Percentiles rank a stretch among this genome's conserved stretches.
Conservation (phyloP, 2,329 filamentous ascomycete species). For the Tolypocladium inflatum region DNA sequence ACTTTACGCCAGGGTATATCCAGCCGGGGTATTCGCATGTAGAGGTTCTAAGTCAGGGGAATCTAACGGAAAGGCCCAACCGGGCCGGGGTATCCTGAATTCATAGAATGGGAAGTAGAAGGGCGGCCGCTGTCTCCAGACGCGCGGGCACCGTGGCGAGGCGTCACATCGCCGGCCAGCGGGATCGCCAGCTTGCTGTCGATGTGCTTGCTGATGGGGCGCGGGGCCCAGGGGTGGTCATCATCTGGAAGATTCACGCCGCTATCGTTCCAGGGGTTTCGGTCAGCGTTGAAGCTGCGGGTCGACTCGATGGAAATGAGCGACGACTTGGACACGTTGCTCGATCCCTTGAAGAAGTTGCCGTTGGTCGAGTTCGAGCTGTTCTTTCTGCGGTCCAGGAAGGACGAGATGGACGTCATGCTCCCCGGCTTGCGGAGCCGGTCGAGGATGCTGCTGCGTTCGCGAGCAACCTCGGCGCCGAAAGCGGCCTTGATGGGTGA, state of each 20-base stretch:
- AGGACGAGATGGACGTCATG: constrained; percentile 92
- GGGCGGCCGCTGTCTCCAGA: constrained; percentile 88
- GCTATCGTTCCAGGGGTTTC: constrained; percentile 97
- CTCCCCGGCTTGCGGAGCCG: constrained; percentile 89
- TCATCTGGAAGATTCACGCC: constrained; percentile 91
- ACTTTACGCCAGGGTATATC: constrained; percentile 57
- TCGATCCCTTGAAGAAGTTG: constrained; percentile 87
- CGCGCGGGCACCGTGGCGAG: constrained; percentile 72
- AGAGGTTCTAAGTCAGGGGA: constrained; percentile 33
- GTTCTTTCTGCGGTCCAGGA: constrained; percentile 91
- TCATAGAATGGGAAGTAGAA: constrained; percentile 88
- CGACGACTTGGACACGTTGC: constrained; percentile 86
- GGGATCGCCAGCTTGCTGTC: constrained; percentile 55
- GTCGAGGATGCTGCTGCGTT: constrained; percentile 79
- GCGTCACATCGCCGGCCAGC: constrained; percentile 71
- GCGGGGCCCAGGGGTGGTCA: constrained; percentile 57
- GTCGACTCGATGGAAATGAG: constrained; percentile 94
- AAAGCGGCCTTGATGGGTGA: constrained; percentile 83
- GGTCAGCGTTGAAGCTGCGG: constrained; percentile 79
- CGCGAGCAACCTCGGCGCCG: constrained; percentile 67
- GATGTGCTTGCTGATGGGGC: constrained; percentile 56
- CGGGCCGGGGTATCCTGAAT: constrained; percentile 91
- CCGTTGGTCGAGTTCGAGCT: constrained; percentile 72
- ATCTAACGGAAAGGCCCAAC: constrained; percentile 86
- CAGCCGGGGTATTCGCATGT: constrained; percentile 51